phyloP scores from a whole-genome alignment of 192 early-diverging fungal genomes.

The Linnemannia hyalina region DNA sequence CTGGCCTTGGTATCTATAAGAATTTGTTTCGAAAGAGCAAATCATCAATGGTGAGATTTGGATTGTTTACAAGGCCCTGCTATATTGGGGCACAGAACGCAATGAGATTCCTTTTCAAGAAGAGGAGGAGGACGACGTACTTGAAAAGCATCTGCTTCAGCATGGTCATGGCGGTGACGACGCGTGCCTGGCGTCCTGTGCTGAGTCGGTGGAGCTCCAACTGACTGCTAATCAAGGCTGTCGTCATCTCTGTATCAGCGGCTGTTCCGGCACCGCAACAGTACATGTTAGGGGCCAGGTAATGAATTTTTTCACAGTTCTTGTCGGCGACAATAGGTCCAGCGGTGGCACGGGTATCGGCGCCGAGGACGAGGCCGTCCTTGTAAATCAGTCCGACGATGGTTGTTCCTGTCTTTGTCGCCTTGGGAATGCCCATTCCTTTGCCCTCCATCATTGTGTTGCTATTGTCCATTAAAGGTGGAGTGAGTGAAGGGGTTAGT shows the following conservation, averaged over 20 bases:
- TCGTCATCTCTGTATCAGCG: slow-evolving; percentile 98
- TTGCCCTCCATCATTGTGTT: slow-evolving; percentile 84
- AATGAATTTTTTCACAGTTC: slow-evolving; percentile 99
- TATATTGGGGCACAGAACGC: not conserved
- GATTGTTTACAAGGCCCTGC: not conserved
- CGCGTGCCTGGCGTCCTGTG: slow-evolving; percentile 90
- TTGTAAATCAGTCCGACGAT: slow-evolving; percentile 96
- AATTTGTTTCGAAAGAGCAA: not conserved
- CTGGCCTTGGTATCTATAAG: slow-evolving; percentile 91
- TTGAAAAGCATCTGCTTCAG: slow-evolving; percentile 97
- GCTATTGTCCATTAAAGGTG: slow-evolving; percentile 52
- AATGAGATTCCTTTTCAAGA: not conserved
- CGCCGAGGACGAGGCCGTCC: slow-evolving; percentile 94
- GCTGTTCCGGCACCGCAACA: slow-evolving; percentile 99
- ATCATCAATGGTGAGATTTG: not conserved
- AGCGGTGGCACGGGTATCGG: slow-evolving; percentile 96
- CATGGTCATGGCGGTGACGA: slow-evolving; percentile 96
- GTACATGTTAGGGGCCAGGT: slow-evolving; percentile 97
- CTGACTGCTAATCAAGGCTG: slow-evolving; percentile 91
- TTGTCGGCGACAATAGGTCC: slow-evolving; percentile 98
- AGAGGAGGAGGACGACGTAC: slow-evolving; percentile 43
- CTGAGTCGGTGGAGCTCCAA: slow-evolving; percentile 93
- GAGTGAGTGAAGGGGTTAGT: not conserved
- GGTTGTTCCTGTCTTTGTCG: slow-evolving; percentile 97
- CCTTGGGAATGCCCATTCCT: slow-evolving; percentile 83